Conservation (phyloP, 345 rosid genomes). For the Brassica cretica region DNA sequence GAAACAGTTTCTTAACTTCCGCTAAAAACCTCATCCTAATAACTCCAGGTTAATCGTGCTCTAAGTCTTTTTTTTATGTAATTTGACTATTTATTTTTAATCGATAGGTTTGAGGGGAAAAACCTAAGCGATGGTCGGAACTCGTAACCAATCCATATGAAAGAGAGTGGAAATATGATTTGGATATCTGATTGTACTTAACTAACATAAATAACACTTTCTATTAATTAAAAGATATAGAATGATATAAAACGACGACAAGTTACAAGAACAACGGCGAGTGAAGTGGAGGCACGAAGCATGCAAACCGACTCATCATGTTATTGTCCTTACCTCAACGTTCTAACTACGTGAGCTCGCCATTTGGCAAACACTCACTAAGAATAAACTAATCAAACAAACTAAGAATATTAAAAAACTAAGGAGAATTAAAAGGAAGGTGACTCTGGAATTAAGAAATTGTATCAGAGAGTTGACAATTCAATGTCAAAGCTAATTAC, state of each 20-base stretch:
- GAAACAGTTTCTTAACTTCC: too few species aligned
- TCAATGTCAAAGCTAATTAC: slow-evolving; percentile 32
- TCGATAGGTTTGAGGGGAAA: background rate
- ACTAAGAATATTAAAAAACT: slow-evolving; percentile 3
- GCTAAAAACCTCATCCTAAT: too few species aligned
- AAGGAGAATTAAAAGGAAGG: background rate
- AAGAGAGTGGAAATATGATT: background rate
- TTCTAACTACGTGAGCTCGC: slow-evolving; percentile 27
- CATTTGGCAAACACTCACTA: slow-evolving; percentile 34
- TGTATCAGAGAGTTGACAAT: slow-evolving; percentile 21
- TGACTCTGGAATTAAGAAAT: background rate
- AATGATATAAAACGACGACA: slow-evolving; percentile 18
- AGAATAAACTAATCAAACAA: background rate
- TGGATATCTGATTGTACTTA: background rate
- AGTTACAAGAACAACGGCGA: slow-evolving; percentile 34
- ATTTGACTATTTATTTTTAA: background rate
- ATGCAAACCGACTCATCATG: slow-evolving; percentile 45
- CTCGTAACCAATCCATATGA: slow-evolving; percentile 2
- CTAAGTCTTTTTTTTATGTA: background rate
- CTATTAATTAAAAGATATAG: background rate
- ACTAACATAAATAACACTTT: background rate
- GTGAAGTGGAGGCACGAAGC: slow-evolving; percentile 35
- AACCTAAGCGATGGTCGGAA: background rate
- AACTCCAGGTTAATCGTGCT: too few species aligned
- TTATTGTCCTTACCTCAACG: slow-evolving; percentile 35